Percentiles rank a stretch among this genome's conserved stretches.
phyloP scores from a whole-genome alignment of 148 eudicot species.

The Talinum fruticosum region DNA sequence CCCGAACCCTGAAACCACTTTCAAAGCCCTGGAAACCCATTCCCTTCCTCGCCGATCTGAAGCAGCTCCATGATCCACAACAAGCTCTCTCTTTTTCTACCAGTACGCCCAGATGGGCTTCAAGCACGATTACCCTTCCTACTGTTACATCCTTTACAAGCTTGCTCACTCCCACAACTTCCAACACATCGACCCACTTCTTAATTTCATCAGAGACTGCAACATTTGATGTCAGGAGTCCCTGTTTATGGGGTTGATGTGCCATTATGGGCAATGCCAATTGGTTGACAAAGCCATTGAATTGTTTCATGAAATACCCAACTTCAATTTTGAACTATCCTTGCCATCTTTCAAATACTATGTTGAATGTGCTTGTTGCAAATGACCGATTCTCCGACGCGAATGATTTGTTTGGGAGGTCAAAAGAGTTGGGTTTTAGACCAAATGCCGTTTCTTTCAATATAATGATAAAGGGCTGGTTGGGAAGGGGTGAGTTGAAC shows the following conservation, averaged over 20 bases:
- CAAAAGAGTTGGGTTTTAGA: slow-evolving; percentile 53
- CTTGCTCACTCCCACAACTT: slow-evolving; percentile 62
- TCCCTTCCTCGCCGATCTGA: slow-evolving; percentile 61
- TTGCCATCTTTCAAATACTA: slow-evolving; percentile 67
- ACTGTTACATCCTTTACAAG: slow-evolving; percentile 76
- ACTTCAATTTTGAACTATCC: slow-evolving; percentile 55
- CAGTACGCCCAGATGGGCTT: slow-evolving; percentile 47
- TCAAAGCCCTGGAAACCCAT: slow-evolving; percentile 40
- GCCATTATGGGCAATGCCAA: slow-evolving; percentile 58
- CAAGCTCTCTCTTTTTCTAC: slow-evolving; percentile 55
- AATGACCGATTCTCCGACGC: slow-evolving; percentile 47
- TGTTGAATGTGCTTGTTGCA: slow-evolving; percentile 70
- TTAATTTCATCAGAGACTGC: slow-evolving; percentile 34
- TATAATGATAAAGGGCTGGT: slow-evolving; percentile 74
- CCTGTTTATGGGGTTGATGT: slow-evolving; percentile 61
- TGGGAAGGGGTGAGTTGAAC: slow-evolving; percentile 56
- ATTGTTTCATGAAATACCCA: slow-evolving; percentile 51
- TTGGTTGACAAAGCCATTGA: slow-evolving; percentile 51
- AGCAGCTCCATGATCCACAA: slow-evolving; percentile 54
- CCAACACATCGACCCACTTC: slow-evolving; percentile 43
- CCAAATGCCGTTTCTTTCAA: slow-evolving; percentile 66
- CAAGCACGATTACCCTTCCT: slow-evolving; percentile 85
- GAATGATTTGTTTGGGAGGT: slow-evolving; percentile 40
- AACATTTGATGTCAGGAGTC: slow-evolving; percentile 69
- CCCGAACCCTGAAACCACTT: slow-evolving; percentile 10